Evolutionary conservation across 345 rosid species (phyloP), one percentile per base, ranked within the genome.

Genomic region (Citrus trifoliata): DNA sequence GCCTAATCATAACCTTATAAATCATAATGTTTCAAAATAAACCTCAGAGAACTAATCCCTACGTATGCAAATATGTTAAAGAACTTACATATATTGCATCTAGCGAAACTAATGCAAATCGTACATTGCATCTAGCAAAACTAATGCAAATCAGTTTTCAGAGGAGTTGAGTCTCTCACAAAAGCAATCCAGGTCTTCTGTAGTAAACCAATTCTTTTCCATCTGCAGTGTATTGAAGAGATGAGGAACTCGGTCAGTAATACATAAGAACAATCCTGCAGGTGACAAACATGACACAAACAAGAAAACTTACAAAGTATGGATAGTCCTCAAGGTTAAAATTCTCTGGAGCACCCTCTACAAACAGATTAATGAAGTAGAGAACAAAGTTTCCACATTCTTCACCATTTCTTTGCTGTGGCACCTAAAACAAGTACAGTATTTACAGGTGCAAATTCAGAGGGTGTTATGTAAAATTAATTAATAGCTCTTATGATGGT

Each of bases 351-450:
- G 95, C 93, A 10, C 55, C 77, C 81, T 84, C 56, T 55, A 91
- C 85, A 63, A 93, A 93, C 84, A 88, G 81, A 51, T 89, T 86
- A 42, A 91, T 89, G 80, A 72, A 93, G 85, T 89, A 89, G 48
- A 93, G 90, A 65, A 93, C 95, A 83, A 84, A 93, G 69, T 77
- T 86, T 46, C 95, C 97, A 80, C 97, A 93, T 80, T 91, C 95
- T 40, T 77, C 88, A 67, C 73, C 89, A 63, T 89, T 80, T 76
- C 88, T 88, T 79, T 93, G 97, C 65, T 89, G 97, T 28, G 97
- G 95, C 66, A 91, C 97, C 97, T 93, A 70, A 79, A 65, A 80
- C 28, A 77, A 24, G 25, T 5, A 37, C 3, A 67, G 25, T 25
- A 21, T 24, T 42, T 21, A 55, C 7, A 14, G 35, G 38, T 7